Evolutionary conservation across 495 filamentous ascomycete species (phyloP).

Genomic region (Acidiella bohemica): DNA sequence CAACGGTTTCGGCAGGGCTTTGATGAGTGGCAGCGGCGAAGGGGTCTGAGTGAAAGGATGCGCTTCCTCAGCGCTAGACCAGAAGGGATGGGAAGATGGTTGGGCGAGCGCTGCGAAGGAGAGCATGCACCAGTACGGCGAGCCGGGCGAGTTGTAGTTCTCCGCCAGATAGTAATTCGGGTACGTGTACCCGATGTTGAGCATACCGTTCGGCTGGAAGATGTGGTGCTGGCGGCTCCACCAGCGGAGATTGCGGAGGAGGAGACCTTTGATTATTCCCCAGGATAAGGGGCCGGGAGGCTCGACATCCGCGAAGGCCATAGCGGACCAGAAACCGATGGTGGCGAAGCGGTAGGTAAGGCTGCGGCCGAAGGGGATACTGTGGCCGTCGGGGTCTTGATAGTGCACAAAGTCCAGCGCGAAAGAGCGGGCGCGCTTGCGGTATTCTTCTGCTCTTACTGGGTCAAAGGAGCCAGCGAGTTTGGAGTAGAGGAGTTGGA

Average conservation of each 20-base stretch:
- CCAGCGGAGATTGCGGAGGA: constrained; percentile 62
- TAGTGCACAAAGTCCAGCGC: constrained; percentile 63
- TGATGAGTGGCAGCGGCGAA: constrained; percentile 36
- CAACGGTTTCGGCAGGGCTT: constrained; percentile 48
- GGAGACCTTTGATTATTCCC: constrained; percentile 64
- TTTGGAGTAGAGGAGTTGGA: constrained; percentile 65
- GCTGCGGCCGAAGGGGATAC: constrained; percentile 63
- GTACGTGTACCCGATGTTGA: constrained; percentile 66
- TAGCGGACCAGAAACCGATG: constrained; percentile 66
- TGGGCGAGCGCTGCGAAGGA: constrained; percentile 61
- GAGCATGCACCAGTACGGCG: constrained; percentile 63
- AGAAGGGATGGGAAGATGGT: constrained; percentile 57
- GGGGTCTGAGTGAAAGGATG: constrained; percentile 35
- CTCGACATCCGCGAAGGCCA: constrained; percentile 61
- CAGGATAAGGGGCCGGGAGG: constrained; percentile 56
- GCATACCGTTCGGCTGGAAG: constrained; percentile 56
- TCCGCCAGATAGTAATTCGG: constrained; percentile 68
- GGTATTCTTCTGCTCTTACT: constrained; percentile 53
- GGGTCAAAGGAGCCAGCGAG: constrained; percentile 56
- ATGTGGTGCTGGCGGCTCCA: constrained; percentile 63
- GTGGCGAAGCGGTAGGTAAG: constrained; percentile 72
- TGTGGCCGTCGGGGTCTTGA: constrained; percentile 51
- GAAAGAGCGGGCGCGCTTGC: constrained; percentile 47
- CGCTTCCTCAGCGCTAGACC: constrained; percentile 50
- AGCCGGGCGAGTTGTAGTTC: constrained; percentile 68